These are phyloP conservation scores for Glycyrrhiza uralensis DNA, from an alignment of 306 rosid species.

Conservation along the genomic window DNA sequence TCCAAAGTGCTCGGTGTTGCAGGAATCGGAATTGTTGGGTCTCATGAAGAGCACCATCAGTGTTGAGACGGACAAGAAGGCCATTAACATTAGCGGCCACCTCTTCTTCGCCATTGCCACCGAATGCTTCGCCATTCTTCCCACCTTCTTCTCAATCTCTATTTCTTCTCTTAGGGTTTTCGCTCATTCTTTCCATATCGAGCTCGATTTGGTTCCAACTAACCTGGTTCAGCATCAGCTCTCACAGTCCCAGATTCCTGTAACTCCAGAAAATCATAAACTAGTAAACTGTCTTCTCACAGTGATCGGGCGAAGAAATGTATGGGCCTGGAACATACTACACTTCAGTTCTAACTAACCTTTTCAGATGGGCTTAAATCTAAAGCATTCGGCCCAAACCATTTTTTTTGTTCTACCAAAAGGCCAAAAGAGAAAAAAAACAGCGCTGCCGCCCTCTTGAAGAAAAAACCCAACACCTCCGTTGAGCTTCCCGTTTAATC, in stretches of 20 bases:
- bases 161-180: background rate
- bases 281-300: no score
- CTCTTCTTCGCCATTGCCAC: constrained; percentile 55
- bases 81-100: constrained; percentile 51
- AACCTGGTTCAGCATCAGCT: background rate
- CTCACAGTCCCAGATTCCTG: background rate
- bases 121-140: constrained; percentile 49
- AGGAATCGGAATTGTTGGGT: constrained; percentile 48
- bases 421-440: no score
- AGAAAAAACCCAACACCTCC: no score
- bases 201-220: background rate
- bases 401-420: no score
- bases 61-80: constrained; percentile 58
- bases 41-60: constrained; percentile 54
- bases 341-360: background rate
- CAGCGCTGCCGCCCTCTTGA: no score
- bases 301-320: background rate
- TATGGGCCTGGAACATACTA: background rate
- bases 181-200: background rate
- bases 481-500: no score
- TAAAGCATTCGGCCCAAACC: background rate
- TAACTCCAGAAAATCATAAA: background rate
- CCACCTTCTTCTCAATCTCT: background rate
- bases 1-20: constrained; percentile 32
- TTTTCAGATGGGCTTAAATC: background rate